A percentile compares a stretch with the other conserved stretches of the same genome.
These are phyloP conservation scores for Hyaloscypha bicolor DNA, from an alignment of 495 filamentous ascomycete genomes.

Conservation along the genomic window DNA sequence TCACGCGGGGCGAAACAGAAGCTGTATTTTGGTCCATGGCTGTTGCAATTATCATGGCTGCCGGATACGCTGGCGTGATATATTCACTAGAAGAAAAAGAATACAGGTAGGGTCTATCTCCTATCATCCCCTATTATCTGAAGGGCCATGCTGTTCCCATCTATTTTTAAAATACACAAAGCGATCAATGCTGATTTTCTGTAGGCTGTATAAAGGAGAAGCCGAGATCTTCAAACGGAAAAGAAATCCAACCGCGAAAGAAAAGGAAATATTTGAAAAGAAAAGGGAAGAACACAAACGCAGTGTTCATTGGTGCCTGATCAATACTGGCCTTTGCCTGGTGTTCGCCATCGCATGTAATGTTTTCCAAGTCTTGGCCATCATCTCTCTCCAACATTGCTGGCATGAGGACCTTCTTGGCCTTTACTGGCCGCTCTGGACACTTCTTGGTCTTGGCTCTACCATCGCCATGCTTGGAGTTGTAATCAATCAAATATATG, in stretches of 20 bases:
- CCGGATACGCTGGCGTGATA: conserved; percentile 36
- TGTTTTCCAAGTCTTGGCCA: conserved; percentile 46
- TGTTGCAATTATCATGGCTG: conserved; percentile 40
- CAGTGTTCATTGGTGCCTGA: neutral
- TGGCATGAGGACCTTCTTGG: conserved; percentile 51
- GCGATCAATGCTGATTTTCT: no score
- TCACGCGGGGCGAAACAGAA: conserved; percentile 40
- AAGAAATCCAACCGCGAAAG: no score
- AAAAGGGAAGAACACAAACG: neutral
- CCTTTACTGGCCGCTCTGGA: conserved; percentile 52
- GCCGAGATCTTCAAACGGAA: no score
- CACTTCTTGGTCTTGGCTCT: conserved; percentile 48
- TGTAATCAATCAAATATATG: conserved; percentile 40
- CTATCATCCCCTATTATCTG: neutral
- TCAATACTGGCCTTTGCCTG: neutral
- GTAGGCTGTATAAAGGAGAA: no score
- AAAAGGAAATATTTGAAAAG: neutral
- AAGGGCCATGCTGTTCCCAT: no score
- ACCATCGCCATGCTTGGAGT: conserved; percentile 52
- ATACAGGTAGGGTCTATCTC: conserved; percentile 35
- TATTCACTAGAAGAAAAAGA: conserved; percentile 30
- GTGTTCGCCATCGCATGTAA: conserved; percentile 30
- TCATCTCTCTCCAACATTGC: conserved; percentile 49
- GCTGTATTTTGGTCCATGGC: conserved; percentile 48
- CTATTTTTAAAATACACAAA: no score